Percentiles rank a stretch among this genome's conserved stretches.
phyloP scores from a whole-genome alignment of 164 flowering plant genomes.

The Cinnamomum micranthum region DNA sequence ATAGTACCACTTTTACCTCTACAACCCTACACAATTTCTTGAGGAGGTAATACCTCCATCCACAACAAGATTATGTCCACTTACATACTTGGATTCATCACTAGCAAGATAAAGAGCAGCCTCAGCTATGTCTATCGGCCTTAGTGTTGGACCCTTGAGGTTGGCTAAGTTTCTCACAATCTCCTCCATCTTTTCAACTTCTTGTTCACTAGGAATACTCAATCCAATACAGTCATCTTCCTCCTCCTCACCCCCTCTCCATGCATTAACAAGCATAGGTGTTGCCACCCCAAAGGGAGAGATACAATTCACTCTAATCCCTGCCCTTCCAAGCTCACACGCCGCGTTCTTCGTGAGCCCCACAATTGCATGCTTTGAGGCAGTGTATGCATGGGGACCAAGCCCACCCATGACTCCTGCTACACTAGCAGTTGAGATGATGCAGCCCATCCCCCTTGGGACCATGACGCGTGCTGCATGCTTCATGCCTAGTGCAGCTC shows the following conservation, averaged over 20 bases:
- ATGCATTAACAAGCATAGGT: slow-evolving; percentile 65
- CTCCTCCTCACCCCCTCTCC: slow-evolving; percentile 34
- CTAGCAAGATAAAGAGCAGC: slow-evolving; percentile 76
- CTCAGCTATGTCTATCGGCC: slow-evolving; percentile 63
- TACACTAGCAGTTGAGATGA: slow-evolving; percentile 71
- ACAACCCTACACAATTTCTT: slow-evolving; percentile 60
- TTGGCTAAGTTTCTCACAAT: slow-evolving; percentile 57
- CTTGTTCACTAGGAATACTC: slow-evolving; percentile 33
- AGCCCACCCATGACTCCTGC: slow-evolving; percentile 82
- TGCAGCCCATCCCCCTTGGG: slow-evolving; percentile 51
- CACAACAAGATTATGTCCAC: slow-evolving; percentile 79
- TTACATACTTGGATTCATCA: slow-evolving; percentile 74
- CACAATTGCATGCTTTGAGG: slow-evolving; percentile 79
- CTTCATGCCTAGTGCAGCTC: slow-evolving; percentile 68
- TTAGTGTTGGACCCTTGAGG: slow-evolving; percentile 46
- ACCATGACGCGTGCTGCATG: slow-evolving; percentile 80
- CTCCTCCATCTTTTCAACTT: slow-evolving; percentile 75
- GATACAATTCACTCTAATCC: slow-evolving; percentile 81
- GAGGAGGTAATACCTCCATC: slow-evolving; percentile 75
- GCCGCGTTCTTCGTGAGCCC: slow-evolving; percentile 82
- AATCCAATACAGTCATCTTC: slow-evolving; percentile 25
- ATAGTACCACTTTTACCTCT: background rate
- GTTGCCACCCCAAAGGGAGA: slow-evolving; percentile 96
- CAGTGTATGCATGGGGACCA: slow-evolving; percentile 80
- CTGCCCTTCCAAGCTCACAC: slow-evolving; percentile 69